These are phyloP conservation scores for Pythium inflatum DNA, from an alignment of 352 stramenopile genomes.

Conservation along the genomic window DNA sequence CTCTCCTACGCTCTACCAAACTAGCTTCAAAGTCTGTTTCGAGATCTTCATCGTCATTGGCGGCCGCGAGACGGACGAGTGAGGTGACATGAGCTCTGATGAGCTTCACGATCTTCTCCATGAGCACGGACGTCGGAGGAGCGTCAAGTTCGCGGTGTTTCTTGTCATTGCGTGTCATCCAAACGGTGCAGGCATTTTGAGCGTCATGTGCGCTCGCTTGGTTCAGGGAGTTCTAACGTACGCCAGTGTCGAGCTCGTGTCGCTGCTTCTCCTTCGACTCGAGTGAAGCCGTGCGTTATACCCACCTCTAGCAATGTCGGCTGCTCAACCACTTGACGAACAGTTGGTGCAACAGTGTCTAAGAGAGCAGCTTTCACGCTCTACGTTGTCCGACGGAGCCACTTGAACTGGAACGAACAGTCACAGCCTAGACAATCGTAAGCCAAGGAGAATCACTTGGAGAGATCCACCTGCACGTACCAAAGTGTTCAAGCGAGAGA, in stretches of 20 bases:
- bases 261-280: conserved; percentile 32
- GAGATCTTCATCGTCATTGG: too few species aligned
- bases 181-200: conserved; percentile 9
- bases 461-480: background rate
- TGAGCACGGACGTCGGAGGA: too few species aligned
- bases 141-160: background rate
- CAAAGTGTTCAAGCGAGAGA: conserved; percentile 27
- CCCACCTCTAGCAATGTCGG: too few species aligned
- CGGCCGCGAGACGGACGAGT: too few species aligned
- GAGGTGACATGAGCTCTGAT: too few species aligned
- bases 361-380: too few species aligned
- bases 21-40: too few species aligned
- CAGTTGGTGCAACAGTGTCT: too few species aligned
- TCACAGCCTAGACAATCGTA: conserved; percentile 6
- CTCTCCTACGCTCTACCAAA: background rate
- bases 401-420: conserved; percentile 25
- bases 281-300: too few species aligned
- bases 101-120: too few species aligned
- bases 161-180: conserved; percentile 27
- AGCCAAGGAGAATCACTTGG: background rate
- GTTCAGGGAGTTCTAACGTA: conserved; percentile 29
- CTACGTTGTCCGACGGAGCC: conserved; percentile 16
- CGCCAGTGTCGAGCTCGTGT: conserved; percentile 34
- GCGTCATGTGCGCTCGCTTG: background rate
- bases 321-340: too few species aligned